Evolutionary conservation across 2,329 filamentous ascomycete genomes (phyloP).

Genomic region (Mariannaea elegans): DNA sequence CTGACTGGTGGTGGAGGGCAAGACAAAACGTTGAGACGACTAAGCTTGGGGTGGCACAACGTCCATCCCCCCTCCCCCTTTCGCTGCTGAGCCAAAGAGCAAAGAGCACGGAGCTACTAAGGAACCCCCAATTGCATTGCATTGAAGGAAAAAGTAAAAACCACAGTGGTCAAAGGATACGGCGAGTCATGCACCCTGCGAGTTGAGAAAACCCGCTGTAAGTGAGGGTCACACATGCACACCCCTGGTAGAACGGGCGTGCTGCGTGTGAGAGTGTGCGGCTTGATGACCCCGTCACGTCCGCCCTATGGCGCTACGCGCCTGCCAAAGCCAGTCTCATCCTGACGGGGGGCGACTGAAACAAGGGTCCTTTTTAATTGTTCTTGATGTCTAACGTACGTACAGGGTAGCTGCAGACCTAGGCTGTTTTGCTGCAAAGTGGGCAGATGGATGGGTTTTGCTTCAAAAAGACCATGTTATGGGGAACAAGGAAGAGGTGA

Average conservation of each 20-base stretch:
- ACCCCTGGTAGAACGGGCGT: not conserved
- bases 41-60: not conserved
- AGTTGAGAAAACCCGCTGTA: not conserved
- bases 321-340: not conserved
- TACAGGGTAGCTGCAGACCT: slow-evolving; percentile 11
- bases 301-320: not conserved
- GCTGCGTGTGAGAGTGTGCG: not conserved
- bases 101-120: too few relatives aligned
- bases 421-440: not conserved
- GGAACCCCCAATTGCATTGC: too few relatives aligned
- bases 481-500: not conserved
- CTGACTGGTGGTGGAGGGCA: not conserved
- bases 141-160: too few relatives aligned
- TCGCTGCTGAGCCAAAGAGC: not conserved
- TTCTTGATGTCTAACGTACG: not conserved
- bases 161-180: not conserved
- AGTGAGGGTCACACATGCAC: not conserved
- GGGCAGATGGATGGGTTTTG: not conserved
- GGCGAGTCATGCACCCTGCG: slow-evolving; percentile 24
- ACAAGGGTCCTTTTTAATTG: slow-evolving; percentile 7
- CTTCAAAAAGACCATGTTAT: not conserved
- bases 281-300: not conserved
- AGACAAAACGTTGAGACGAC: not conserved
- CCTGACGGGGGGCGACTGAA: slow-evolving; percentile 12
- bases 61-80: slow-evolving; percentile 1